A percentile compares a stretch with the other conserved stretches of the same genome.
phyloP scores from a whole-genome alignment of 257 asterid species.

The Fraxinus quadrangulata region DNA sequence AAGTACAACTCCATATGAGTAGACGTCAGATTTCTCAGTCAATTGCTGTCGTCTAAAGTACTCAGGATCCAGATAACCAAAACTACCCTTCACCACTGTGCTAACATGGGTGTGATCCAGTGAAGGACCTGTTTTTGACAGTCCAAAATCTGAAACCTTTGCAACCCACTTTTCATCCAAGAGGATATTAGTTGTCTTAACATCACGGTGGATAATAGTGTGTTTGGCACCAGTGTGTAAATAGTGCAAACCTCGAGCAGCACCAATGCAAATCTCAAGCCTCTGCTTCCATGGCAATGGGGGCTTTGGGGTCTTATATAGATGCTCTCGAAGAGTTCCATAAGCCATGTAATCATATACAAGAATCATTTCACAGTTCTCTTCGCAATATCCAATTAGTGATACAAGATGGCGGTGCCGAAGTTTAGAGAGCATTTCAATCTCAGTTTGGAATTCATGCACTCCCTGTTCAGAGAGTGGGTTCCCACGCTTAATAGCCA shows the following conservation, averaged over 20 bases:
- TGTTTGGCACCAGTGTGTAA: conserved; percentile 90
- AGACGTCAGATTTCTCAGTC: conserved; percentile 82
- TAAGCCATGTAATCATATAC: conserved; percentile 89
- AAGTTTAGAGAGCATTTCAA: conserved; percentile 91
- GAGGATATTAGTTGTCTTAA: conserved; percentile 89
- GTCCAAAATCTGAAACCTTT: conserved; percentile 84
- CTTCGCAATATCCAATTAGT: conserved; percentile 84
- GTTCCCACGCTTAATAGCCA: conserved; percentile 92
- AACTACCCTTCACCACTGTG: conserved; percentile 84
- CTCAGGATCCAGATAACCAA: conserved; percentile 91
- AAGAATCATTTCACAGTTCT: conserved; percentile 87
- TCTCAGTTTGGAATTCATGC: conserved; percentile 91
- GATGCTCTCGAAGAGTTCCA: conserved; percentile 88
- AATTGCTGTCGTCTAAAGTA: conserved; percentile 86
- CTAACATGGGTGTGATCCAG: conserved; percentile 87
- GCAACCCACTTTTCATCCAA: conserved; percentile 93
- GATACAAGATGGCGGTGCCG: conserved; percentile 92
- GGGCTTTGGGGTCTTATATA: conserved; percentile 84
- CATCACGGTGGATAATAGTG: conserved; percentile 89
- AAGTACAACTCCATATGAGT: conserved; percentile 77
- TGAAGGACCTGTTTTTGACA: conserved; percentile 87
- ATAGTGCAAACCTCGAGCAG: conserved; percentile 89
- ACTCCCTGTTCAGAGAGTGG: conserved; percentile 87
- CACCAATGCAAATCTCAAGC: conserved; percentile 87
- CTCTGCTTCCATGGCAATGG: conserved; percentile 90